Percentiles rank a stretch among this genome's conserved stretches.
These are phyloP conservation scores for Garcia nutans DNA, from an alignment of 345 rosid species.

Conservation along the genomic window DNA sequence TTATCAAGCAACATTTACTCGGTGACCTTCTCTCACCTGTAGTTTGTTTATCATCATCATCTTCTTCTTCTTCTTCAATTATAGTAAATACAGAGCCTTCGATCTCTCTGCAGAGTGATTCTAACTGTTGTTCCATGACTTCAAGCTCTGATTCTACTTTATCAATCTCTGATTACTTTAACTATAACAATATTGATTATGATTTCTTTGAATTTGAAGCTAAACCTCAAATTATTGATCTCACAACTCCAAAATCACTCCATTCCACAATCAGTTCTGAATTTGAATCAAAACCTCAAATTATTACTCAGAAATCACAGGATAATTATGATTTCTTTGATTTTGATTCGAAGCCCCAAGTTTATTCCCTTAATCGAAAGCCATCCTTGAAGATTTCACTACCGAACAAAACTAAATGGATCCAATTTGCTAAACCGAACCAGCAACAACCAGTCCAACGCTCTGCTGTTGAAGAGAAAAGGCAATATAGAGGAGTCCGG, in stretches of 20 bases:
- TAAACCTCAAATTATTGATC: constrained; percentile 42
- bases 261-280: not conserved
- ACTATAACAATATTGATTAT: constrained; percentile 4
- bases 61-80: not conserved
- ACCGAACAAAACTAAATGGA: constrained; percentile 53
- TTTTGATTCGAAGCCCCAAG: constrained; percentile 36
- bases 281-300: constrained; percentile 1
- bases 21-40: constrained; percentile 33
- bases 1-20: constrained; percentile 53
- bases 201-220: constrained; percentile 32
- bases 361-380: constrained; percentile 34
- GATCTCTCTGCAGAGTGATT: no score
- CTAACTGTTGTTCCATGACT: constrained; percentile 16
- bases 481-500: constrained; percentile 90
- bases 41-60: not conserved
- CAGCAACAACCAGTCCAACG: not conserved
- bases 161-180: constrained; percentile 18
- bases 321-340: constrained; percentile 22
- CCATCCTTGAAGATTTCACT: constrained; percentile 51
- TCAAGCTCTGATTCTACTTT: constrained; percentile 32
- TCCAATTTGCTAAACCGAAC: constrained; percentile 33
- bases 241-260: constrained; percentile 27
- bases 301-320: not conserved
- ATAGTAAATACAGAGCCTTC: not conserved
- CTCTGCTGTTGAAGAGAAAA: constrained; percentile 25